A percentile compares a stretch with the other conserved stretches of the same genome.
phyloP scores from a whole-genome alignment of 1,284 basidiomycete genomes.

The Ceratobasidium sp. region DNA sequence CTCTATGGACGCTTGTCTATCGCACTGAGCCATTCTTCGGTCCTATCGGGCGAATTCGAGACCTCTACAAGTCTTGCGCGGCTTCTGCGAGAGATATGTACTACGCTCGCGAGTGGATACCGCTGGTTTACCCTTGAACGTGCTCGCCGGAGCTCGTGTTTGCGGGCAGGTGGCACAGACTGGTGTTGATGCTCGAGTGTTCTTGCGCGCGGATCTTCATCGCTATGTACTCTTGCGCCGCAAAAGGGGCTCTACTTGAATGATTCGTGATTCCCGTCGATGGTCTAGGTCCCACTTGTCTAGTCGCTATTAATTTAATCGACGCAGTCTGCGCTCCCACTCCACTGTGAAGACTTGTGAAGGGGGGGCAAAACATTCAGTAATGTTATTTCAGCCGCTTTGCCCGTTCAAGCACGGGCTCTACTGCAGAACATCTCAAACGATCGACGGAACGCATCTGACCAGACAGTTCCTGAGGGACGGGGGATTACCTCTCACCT shows the following conservation, averaged over 20 bases:
- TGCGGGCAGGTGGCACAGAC: not conserved
- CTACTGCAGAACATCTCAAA: not conserved
- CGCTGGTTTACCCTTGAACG: not conserved
- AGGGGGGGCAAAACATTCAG: not conserved
- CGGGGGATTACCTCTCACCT: not conserved
- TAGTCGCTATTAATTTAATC: not conserved
- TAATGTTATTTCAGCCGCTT: not conserved
- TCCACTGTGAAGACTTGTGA: not conserved
- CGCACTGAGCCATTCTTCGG: not conserved
- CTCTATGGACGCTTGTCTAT: not conserved
- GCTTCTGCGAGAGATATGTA: conserved; percentile 4
- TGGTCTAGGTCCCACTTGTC: not conserved
- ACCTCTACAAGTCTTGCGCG: not conserved
- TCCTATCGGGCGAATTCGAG: not conserved
- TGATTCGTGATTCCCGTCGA: not conserved
- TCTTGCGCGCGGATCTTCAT: conserved; percentile 9
- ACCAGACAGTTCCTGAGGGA: conserved; percentile 19
- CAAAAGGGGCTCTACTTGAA: not conserved
- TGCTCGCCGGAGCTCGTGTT: not conserved
- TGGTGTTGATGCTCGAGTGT: not conserved
- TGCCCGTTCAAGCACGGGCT: not conserved
- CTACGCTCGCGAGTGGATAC: not conserved
- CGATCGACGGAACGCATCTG: not conserved
- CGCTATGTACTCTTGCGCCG: conserved; percentile 12
- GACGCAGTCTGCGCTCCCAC: not conserved